Conservation (phyloP, 2,329 filamentous ascomycete species). For the Didymella pinodella region DNA sequence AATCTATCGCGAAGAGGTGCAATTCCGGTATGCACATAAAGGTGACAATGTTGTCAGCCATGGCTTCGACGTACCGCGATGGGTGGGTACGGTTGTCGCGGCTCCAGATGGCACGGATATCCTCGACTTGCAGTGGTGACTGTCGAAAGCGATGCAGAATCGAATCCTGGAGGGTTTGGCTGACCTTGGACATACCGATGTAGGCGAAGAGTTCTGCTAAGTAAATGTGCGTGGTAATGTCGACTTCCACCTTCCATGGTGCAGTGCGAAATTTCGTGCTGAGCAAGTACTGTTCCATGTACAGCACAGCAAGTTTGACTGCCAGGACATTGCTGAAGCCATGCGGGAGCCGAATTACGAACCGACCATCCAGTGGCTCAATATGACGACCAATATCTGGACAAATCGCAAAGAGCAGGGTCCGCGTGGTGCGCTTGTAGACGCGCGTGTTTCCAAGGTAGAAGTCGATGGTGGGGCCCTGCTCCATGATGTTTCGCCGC, state of each 20-base stretch:
- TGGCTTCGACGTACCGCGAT: background rate
- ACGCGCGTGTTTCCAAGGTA: background rate
- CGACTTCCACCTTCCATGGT: background rate
- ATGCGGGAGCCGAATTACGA: background rate
- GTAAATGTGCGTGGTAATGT: background rate
- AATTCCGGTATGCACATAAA: background rate
- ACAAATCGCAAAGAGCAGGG: background rate
- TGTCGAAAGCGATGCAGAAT: background rate
- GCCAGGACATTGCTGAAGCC: background rate
- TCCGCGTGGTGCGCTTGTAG: background rate
- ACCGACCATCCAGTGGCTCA: background rate
- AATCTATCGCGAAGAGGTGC: background rate
- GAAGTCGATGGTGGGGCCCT: background rate
- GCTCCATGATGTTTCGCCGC: background rate
- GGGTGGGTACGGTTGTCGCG: background rate
- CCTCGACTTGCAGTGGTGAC: background rate
- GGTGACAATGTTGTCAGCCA: background rate
- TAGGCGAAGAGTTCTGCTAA: background rate
- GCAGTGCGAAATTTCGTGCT: background rate
- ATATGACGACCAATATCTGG: background rate
- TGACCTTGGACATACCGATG: background rate
- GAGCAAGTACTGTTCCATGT: background rate
- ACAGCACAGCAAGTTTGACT: background rate
- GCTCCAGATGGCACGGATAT: background rate
- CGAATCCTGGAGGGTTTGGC: background rate